Evolutionary conservation across 2,329 filamentous ascomycete genomes (phyloP).

Genomic region (Magnaporthales sp.): DNA sequence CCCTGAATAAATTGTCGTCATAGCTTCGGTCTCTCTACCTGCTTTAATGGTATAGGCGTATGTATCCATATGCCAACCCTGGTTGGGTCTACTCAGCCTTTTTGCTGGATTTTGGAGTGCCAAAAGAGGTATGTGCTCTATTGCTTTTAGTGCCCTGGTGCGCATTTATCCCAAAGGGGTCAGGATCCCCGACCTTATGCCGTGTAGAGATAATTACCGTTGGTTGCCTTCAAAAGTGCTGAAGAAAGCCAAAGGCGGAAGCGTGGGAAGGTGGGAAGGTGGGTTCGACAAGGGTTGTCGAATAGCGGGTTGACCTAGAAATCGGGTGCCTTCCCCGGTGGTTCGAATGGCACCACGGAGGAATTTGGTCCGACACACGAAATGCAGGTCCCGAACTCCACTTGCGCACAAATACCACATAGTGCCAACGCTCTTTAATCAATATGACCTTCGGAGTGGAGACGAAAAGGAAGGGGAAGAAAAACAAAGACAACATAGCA

Average conservation of each 20-base stretch:
- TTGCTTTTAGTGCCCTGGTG: neutral
- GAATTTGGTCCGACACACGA: neutral
- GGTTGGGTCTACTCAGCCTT: neutral
- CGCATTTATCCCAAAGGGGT: neutral
- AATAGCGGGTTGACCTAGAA: neutral
- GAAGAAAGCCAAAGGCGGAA: neutral
- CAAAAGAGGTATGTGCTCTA: neutral
- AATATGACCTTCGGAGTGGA: neutral
- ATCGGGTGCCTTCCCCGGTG: neutral
- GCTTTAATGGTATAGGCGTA: neutral
- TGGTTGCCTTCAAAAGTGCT: neutral
- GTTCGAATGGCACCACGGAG: neutral
- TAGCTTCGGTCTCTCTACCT: neutral
- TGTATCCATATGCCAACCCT: neutral
- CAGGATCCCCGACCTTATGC: neutral
- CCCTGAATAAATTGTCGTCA: neutral
- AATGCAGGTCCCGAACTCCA: neutral
- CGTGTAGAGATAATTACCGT: neutral
- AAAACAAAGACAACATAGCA: neutral
- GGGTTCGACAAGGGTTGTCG: neutral
- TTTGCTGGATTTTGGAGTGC: neutral
- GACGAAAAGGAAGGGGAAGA: neutral
- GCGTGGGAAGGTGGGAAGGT: neutral
- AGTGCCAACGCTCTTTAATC: neutral
- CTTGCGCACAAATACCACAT: neutral